Evolutionary conservation across 371 early-diverging fungal genomes (phyloP).

Genomic region (Syncephalastrum contaminatum): DNA sequence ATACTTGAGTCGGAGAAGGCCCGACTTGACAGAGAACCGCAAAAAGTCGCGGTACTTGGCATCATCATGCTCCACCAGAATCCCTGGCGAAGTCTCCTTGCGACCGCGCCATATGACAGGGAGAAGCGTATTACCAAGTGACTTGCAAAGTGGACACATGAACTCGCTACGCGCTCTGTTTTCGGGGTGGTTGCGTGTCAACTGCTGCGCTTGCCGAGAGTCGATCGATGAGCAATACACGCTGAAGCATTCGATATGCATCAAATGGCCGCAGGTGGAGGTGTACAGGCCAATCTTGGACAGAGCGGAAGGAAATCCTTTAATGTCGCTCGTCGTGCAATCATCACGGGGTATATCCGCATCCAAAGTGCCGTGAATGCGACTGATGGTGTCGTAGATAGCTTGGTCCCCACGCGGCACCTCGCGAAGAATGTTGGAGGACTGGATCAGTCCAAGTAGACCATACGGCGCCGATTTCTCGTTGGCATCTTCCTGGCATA

Average conservation of each 20-base stretch:
- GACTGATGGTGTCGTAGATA: slow-evolving; percentile 47
- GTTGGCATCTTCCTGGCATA: slow-evolving; percentile 91
- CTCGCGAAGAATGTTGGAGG: slow-evolving; percentile 69
- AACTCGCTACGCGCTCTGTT: slow-evolving; percentile 78
- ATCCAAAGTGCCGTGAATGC: too few relatives aligned
- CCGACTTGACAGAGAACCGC: slow-evolving; percentile 24
- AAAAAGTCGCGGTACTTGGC: slow-evolving; percentile 35
- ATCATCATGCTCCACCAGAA: slow-evolving; percentile 34
- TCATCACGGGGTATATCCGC: slow-evolving; percentile 39
- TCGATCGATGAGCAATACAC: slow-evolving; percentile 79
- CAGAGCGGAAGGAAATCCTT: slow-evolving; percentile 52
- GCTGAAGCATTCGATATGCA: slow-evolving; percentile 92
- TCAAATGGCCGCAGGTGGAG: slow-evolving; percentile 92
- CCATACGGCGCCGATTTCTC: slow-evolving; percentile 73
- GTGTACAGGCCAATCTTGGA: slow-evolving; percentile 65
- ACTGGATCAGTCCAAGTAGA: slow-evolving; percentile 79
- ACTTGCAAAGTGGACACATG: slow-evolving; percentile 94
- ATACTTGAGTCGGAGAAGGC: neutral
- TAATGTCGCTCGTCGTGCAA: slow-evolving; percentile 32
- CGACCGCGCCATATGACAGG: slow-evolving; percentile 68
- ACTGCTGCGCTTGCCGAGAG: slow-evolving; percentile 76
- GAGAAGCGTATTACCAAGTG: slow-evolving; percentile 83
- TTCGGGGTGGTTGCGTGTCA: slow-evolving; percentile 86
- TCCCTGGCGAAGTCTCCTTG: slow-evolving; percentile 55
- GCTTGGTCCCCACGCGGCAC: slow-evolving; percentile 60